Base-by-base conservation (phyloP, 805 yeast species). In the Maudiozyma turicensis region DNA sequence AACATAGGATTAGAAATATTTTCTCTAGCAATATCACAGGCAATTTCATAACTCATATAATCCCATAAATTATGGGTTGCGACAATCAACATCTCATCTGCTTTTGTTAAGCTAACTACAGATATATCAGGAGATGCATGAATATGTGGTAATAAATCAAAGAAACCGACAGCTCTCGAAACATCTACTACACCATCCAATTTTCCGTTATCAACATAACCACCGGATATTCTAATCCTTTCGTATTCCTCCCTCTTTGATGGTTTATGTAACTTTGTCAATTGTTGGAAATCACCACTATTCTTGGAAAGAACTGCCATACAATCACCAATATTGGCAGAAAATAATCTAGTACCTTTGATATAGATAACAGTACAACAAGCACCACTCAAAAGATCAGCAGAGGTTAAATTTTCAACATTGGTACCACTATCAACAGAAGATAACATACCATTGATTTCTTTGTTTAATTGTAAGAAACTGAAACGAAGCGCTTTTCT, bases 281-380 rank as follows among this genome's bases (percentile, higher is more conserved):
- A 69, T 4, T 79, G 70, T n/a, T 73, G 70, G 62, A 78, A 84
- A 45, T 87, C 91, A 32, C 98, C 96, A 65, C 86, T 88, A 40
- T 80, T 77, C 51, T 84, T 77, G 7, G 95, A 81, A 46, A 91
- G 64, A 45, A 93, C 72, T 1, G 88, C 90, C 75, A 83, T 84
- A 2, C 87, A 81, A 59, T 93, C 97, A 58, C 99, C 99, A 48
- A 87, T 78, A 54, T 90, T 90, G 2, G 96, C 96, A 28, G 89
- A 75, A 64, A 82, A 88, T 26, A 89, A 63, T 48, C 72, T 74
- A 47, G 77, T 77, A 15, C 83, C 95, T 52, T 79, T 80, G 56
- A 91, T 75, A 63, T 87, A 93, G 11, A 88, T 72, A 10, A 88
- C 80, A 0, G 96, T 82, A 0, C 88, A 85, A 52, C 95, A 80